phyloP scores from a whole-genome alignment of 2,329 filamentous ascomycete species.

The Huntiella omanensis region DNA sequence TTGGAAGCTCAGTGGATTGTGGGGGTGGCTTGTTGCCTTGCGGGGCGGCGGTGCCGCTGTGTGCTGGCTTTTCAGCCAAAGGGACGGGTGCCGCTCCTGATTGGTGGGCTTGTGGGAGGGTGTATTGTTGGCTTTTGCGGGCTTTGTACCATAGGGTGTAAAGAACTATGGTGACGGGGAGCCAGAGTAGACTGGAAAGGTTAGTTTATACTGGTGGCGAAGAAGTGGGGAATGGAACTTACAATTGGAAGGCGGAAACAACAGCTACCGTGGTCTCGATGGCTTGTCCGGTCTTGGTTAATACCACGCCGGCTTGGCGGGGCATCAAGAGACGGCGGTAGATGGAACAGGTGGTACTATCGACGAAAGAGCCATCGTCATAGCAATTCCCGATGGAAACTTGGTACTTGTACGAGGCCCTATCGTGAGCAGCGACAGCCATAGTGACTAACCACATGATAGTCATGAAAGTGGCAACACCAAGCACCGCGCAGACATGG shows the following conservation, averaged over 20 bases:
- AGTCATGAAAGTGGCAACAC: slow-evolving; percentile 24
- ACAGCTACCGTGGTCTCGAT: slow-evolving; percentile 24
- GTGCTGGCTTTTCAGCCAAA: neutral
- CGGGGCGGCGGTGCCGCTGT: neutral
- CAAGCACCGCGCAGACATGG: slow-evolving; percentile 26
- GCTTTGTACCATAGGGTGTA: slow-evolving; percentile 16
- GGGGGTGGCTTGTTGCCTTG: neutral
- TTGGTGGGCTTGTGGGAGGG: slow-evolving; percentile 7
- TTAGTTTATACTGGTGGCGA: neutral
- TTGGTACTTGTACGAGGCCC: slow-evolving; percentile 20
- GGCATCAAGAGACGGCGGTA: slow-evolving; percentile 13
- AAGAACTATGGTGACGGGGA: slow-evolving; percentile 20
- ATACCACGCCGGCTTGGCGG: slow-evolving; percentile 15
- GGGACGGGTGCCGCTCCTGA: slow-evolving; percentile 12
- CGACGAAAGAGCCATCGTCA: slow-evolving; percentile 22
- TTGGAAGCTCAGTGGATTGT: neutral
- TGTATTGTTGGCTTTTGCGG: slow-evolving; percentile 19
- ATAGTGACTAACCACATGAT: slow-evolving; percentile 29
- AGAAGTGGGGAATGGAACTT: slow-evolving; percentile 11
- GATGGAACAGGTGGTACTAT: slow-evolving; percentile 21
- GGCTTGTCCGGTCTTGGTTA: slow-evolving; percentile 19
- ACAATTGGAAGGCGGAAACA: slow-evolving; percentile 26
- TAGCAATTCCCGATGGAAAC: slow-evolving; percentile 17
- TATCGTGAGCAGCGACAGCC: slow-evolving; percentile 22
- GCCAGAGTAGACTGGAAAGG: slow-evolving; percentile 21